Evolutionary conservation across 1,284 basidiomycete genomes (phyloP), one percentile per base, ranked within the genome.

Genomic region (Mycena sp.): DNA sequence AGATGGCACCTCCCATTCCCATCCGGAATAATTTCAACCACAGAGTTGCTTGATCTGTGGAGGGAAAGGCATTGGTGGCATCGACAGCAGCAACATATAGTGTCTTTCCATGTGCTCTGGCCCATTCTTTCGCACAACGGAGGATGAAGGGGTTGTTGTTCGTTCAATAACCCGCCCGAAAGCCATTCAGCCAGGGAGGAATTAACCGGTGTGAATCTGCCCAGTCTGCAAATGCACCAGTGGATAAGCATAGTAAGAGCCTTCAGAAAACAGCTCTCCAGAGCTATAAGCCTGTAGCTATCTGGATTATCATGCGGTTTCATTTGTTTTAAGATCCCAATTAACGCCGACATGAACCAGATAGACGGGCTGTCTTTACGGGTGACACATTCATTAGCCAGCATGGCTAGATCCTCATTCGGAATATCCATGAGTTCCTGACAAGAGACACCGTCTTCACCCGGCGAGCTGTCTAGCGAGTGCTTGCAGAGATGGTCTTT

Each of bases 321-420:
- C 10, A 32, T 21, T 12, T 41, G 26, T 21, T 63, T 58, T 3
- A 58, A 29, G 9, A 58, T 58, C 7, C 55, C 55, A 6, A 58
- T 37, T 16, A 58, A 17, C 4, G 28, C 25, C 4, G 29, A 9
- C 9, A 23, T 35, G 0, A 73, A 63, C 73, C 72, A 75, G 2
- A 32, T 6, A 0, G 50, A 6, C 1, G 74, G 76, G 0, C 57
- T 61, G 0, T 67, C 63, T 0, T n/a, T 17, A 1, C 11, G 1
- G 4, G 56, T 25, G 6, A 76, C 54, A 51, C 74, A 76, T 6
- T 25, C 38, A 16, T 73, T 69, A 61, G 69, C 71, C 1, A 77
- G 67, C 0, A 41, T 17, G 21, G 25, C 19, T 11, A 58, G 43
- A 12, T 48, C 32, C n/a, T 48, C 55, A n/a, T 14, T 32, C 6